These are phyloP conservation scores for Planoprotostelium fungivorum DNA, from an alignment of 78 protist genomes.

Conservation along the genomic window DNA sequence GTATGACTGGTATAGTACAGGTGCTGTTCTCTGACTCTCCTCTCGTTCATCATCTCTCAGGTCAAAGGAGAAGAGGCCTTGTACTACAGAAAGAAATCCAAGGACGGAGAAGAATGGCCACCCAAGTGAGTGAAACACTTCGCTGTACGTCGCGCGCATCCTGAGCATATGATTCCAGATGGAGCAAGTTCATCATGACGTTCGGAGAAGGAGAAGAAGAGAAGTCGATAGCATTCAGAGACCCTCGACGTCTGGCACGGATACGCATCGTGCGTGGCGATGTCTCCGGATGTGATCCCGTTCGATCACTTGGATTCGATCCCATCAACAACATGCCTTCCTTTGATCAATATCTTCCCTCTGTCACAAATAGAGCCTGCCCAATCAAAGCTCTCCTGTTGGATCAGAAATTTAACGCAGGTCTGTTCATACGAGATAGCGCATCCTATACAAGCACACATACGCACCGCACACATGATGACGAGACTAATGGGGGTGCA, in stretches of 20 bases:
- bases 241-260: neutral
- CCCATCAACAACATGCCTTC: neutral
- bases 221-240: neutral
- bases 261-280: neutral
- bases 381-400: neutral
- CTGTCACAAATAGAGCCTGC: neutral
- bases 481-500: neutral
- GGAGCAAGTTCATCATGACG: neutral
- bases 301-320: neutral
- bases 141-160: neutral
- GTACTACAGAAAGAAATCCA: neutral
- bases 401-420: neutral
- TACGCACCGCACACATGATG: neutral
- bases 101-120: neutral
- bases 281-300: neutral
- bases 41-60: neutral
- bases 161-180: neutral
- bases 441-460: no score
- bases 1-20: neutral
- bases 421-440: no score
- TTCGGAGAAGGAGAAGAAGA: neutral
- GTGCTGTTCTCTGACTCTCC: neutral
- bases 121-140: neutral
- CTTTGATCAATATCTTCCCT: neutral
- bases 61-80: neutral